A percentile compares a stretch with the other conserved stretches of the same genome.
Evolutionary conservation across 768 basidiomycete genomes (phyloP).

Genomic region (Mycena olivaceomarginata): DNA sequence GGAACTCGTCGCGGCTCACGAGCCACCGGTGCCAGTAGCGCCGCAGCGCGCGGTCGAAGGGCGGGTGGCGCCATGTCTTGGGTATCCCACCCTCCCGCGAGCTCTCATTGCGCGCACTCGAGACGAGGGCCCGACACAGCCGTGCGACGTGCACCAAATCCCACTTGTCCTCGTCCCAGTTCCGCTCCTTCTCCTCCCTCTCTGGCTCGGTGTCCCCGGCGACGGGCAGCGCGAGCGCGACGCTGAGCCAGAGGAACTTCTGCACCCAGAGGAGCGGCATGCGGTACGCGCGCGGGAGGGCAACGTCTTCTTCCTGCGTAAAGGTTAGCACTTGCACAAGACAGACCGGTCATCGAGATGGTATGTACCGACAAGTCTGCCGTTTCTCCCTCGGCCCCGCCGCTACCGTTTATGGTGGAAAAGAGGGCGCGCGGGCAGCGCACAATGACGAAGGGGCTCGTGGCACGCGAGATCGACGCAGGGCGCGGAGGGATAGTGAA

Average conservation of each 20-base stretch:
- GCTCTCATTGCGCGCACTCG: constrained; percentile 52
- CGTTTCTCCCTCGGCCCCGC: too few relatives aligned
- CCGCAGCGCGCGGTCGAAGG: constrained; percentile 64
- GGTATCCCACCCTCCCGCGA: constrained; percentile 49
- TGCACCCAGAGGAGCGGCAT: constrained; percentile 28
- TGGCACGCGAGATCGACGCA: background rate
- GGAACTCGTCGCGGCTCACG: constrained; percentile 59
- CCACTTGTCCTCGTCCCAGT: constrained; percentile 64
- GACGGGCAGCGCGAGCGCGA: background rate
- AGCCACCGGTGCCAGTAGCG: constrained; percentile 66
- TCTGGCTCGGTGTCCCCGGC: constrained; percentile 36
- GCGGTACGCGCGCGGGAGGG: constrained; percentile 32
- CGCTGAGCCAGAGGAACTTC: constrained; percentile 20
- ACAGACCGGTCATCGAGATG: background rate
- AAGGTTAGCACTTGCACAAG: background rate
- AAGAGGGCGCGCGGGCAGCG: background rate
- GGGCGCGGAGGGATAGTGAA: constrained; percentile 15
- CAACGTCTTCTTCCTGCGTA: background rate
- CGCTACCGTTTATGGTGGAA: too few relatives aligned
- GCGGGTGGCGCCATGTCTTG: constrained; percentile 59
- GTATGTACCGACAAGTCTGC: too few relatives aligned
- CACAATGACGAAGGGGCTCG: background rate
- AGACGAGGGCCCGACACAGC: constrained; percentile 57
- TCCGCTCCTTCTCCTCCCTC: too few relatives aligned
- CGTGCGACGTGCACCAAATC: constrained; percentile 65